phyloP scores from a whole-genome alignment of 164 flowering plant species.

The Magnolia officinalis region DNA sequence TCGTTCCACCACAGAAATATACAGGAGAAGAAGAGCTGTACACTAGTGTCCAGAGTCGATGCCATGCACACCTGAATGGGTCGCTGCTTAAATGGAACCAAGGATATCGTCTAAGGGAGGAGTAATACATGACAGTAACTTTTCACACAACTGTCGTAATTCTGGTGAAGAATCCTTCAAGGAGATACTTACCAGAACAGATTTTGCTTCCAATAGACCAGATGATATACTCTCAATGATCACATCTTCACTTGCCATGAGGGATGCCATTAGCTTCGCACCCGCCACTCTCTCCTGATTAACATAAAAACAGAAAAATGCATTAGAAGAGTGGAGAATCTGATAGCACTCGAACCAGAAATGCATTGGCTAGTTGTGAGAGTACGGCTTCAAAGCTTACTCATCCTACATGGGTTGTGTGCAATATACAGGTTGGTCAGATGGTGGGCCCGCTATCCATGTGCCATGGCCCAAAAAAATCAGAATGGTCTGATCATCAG shows the following conservation, averaged over 20 bases:
- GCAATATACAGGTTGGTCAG: not conserved
- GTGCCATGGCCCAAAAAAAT: not conserved
- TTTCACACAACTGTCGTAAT: slow-evolving; percentile 43
- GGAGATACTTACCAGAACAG: slow-evolving; percentile 40
- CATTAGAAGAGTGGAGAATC: not conserved
- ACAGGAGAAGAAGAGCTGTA: not conserved
- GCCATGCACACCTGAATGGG: not conserved
- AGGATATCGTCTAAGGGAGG: slow-evolving; percentile 13
- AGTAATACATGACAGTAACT: slow-evolving; percentile 47
- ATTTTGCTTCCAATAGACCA: slow-evolving; percentile 59
- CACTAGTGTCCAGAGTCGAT: not conserved
- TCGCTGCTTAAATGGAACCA: not conserved
- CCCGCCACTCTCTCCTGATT: slow-evolving; percentile 70
- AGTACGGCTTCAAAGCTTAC: not conserved
- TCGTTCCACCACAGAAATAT: not conserved
- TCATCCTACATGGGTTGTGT: not conserved
- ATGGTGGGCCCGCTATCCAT: not conserved
- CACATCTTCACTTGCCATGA: slow-evolving; percentile 77
- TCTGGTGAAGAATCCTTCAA: slow-evolving; percentile 41
- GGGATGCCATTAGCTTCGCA: slow-evolving; percentile 67
- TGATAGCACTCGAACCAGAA: not conserved
- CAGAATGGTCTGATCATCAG: not conserved
- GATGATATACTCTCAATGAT: slow-evolving; percentile 50
- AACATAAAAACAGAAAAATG: not conserved
- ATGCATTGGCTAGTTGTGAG: not conserved